Percentiles rank a stretch among this genome's conserved stretches.
Evolutionary conservation across 73 alveolate genomes (phyloP).

Genomic region (Paramecium primaurelia): DNA sequence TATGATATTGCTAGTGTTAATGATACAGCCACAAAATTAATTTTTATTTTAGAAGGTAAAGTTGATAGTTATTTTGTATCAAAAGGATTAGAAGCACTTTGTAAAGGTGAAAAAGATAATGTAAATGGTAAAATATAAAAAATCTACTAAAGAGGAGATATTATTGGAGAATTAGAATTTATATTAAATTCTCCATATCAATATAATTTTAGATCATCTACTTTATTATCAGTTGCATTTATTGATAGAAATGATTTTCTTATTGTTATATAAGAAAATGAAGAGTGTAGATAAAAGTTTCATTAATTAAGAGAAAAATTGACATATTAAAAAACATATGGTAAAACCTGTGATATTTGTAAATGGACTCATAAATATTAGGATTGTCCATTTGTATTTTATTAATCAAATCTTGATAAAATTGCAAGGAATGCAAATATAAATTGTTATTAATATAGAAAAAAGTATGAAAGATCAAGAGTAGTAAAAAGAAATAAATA

Average conservation of each 20-base stretch:
- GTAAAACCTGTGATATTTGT: conserved; percentile 9
- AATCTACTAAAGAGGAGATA: background rate
- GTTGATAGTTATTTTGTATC: background rate
- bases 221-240: background rate
- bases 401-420: background rate
- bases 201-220: background rate
- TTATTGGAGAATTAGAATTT: conserved; percentile 22
- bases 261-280: background rate
- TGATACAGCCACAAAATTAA: background rate
- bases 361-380: conserved; percentile 15
- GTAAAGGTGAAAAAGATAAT: background rate
- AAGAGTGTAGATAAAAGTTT: background rate
- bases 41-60: conserved; percentile 19
- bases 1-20: background rate
- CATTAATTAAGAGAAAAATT: background rate
- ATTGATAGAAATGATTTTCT: conserved; percentile 22
- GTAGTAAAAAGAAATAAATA: background rate
- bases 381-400: conserved; percentile 48
- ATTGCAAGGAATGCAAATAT: background rate
- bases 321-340: background rate
- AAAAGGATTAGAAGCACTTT: background rate
- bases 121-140: background rate
- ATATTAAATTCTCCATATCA: background rate
- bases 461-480: background rate
- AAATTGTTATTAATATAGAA: background rate